phyloP scores from a whole-genome alignment of 192 early-diverging fungal species.

The Diversispora epigaea region DNA sequence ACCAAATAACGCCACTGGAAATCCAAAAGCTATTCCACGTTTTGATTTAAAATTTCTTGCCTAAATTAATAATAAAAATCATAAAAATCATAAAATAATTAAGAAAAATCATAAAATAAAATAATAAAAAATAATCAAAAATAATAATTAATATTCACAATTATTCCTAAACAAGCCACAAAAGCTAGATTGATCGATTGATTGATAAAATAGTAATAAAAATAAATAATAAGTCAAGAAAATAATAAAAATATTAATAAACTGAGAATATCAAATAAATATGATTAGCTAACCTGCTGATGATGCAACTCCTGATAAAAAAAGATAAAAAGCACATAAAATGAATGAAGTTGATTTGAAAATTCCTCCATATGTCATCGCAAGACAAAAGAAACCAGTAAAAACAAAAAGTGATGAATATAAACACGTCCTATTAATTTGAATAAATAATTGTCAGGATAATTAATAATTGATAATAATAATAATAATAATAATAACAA shows the following conservation, averaged over 20 bases:
- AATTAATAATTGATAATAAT: neutral
- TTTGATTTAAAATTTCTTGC: constrained; percentile 54
- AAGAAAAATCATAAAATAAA: neutral
- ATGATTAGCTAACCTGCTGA: constrained; percentile 1
- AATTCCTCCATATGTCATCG: constrained; percentile 11
- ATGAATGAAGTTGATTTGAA: neutral
- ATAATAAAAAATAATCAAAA: no score
- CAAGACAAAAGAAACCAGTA: constrained; percentile 1
- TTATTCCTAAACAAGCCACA: no score
- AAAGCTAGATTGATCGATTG: no score
- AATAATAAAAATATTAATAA: neutral
- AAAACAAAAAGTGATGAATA: neutral
- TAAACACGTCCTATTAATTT: neutral
- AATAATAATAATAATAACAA: neutral
- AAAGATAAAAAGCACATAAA: constrained; percentile 4
- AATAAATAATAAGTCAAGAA: neutral
- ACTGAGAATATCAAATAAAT: no score
- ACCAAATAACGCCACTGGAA: constrained; percentile 59
- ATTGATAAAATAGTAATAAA: no score
- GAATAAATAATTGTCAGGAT: neutral
- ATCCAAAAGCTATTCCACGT: constrained; percentile 59
- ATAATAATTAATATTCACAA: no score
- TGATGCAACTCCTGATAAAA: neutral
- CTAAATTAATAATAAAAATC: neutral
- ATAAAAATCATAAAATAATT: neutral